Evolutionary conservation across 2,329 filamentous ascomycete species (phyloP), one percentile per base, ranked within the genome.

Genomic region (Diaporthe aspalathi): DNA sequence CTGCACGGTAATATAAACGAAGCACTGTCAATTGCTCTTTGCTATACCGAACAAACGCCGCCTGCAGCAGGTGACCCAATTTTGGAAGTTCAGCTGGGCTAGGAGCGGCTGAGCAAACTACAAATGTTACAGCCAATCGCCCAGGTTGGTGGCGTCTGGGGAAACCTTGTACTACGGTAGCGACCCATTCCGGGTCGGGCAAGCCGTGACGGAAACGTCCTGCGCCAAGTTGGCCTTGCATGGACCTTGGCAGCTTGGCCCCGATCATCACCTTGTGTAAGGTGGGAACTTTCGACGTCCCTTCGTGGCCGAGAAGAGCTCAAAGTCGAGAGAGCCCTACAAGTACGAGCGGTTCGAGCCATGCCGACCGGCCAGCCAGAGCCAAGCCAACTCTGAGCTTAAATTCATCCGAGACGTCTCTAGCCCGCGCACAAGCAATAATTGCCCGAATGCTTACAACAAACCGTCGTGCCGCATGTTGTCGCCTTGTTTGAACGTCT

Each of bases 191-290:
- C 66, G 22, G 43, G 54, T 68, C 53, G 43, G 38, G 47, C 14
- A 60, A 49, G 52, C 43, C 66, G 53, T 60, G 66, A 49, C 29
- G 53, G 54, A 50, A 49, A 60, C 45, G 54, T 49, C 43, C 53
- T 68, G 66, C 66, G 66, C 66, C 66, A 68, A 68, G 66, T 54
- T 40, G 53, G 17, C 35, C 66, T 29, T 68, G 66, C 66, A 68
- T 68, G 22, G n/a, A 60, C 35, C 66, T 60, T 68, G 66, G 66
- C 52, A 68, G 43, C 66, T 68, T 68, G 53, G 66, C 66, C 45
- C 27, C 45, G 53, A 60, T 68, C 43, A 60, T 47, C 66, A 20
- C 40, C 40, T 63, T 40, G 20, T 50, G 49, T 22, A 53, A 52
- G 63, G 63, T 67, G 49, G 63, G 47, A 49, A n/a, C n/a, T 47